Percentiles rank a stretch among this genome's conserved stretches.
These are phyloP conservation scores for Alternaria metachromatica DNA, from an alignment of 2,329 filamentous ascomycete genomes.

Conservation along the genomic window DNA sequence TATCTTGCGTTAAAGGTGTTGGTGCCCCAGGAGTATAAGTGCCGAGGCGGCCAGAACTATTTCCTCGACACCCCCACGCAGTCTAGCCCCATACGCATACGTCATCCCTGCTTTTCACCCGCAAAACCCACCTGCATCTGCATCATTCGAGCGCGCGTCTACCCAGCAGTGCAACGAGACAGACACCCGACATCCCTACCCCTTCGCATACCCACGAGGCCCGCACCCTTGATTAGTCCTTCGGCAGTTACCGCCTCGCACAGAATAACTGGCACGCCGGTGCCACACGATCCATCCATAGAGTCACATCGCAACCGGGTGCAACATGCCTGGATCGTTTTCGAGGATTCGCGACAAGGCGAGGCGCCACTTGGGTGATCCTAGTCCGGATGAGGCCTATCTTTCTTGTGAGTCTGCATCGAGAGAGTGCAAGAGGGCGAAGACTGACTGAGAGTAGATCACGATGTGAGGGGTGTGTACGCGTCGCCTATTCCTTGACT, in stretches of 20 bases:
- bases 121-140: conserved; percentile 8
- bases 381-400: conserved; percentile 69
- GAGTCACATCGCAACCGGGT: conserved; percentile 1
- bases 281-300: not conserved
- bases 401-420: conserved; percentile 67
- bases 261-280: not conserved
- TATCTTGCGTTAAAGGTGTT: not conserved
- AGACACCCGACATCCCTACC: conserved; percentile 10
- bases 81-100: conserved; percentile 19
- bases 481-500: conserved; percentile 22
- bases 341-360: conserved; percentile 36
- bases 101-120: conserved; percentile 23
- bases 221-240: not conserved
- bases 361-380: conserved; percentile 37
- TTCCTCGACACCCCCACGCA: conserved; percentile 5
- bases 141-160: conserved; percentile 16
- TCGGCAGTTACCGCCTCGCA: conserved; percentile 1
- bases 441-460: conserved; percentile 56
- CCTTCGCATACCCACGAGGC: conserved; percentile 1
- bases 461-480: conserved; percentile 68
- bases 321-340: conserved; percentile 28
- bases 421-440: not conserved
- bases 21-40: not conserved
- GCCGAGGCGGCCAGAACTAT: not conserved
- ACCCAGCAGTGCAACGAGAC: conserved; percentile 17